These are phyloP conservation scores for Pleurostoma richardsiae DNA, from an alignment of 2,329 filamentous ascomycete species.

Conservation along the genomic window DNA sequence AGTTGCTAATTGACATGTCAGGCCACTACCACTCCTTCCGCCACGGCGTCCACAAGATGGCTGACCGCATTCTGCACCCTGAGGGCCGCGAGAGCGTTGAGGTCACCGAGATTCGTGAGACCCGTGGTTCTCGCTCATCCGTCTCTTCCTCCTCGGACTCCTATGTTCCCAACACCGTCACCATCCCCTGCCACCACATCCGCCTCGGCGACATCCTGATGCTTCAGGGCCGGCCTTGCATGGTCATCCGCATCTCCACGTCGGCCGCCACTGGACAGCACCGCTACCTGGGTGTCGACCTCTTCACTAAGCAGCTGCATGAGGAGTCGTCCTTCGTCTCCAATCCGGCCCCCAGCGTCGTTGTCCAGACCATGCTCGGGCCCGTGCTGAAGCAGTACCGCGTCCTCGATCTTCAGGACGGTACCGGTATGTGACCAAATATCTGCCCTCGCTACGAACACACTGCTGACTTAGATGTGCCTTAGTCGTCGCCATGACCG, in stretches of 20 bases:
- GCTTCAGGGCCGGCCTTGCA: constrained; percentile 97
- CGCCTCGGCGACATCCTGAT: constrained; percentile 98
- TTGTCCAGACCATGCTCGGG: constrained; percentile 99
- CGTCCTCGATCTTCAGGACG: constrained; percentile 93
- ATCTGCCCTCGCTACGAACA: too few relatives aligned
- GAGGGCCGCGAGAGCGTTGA: constrained; percentile 43
- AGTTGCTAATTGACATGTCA: constrained; percentile 19
- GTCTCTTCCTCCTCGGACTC: constrained; percentile 23
- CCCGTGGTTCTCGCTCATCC: constrained; percentile 23
- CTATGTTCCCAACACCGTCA: constrained; percentile 73
- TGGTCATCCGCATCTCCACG: constrained; percentile 99
- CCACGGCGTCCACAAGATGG: constrained; percentile 50
- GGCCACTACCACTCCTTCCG: constrained; percentile 57
- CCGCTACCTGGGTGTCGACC: constrained; percentile 98
- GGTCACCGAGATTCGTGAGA: constrained; percentile 44
- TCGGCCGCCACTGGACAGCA: constrained; percentile 97
- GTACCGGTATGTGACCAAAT: constrained; percentile 42
- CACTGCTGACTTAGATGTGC: constrained; percentile 3
- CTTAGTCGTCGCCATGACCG: constrained; percentile 91
- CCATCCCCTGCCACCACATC: constrained; percentile 99
- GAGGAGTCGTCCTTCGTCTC: constrained; percentile 98
- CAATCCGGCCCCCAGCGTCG: constrained; percentile 92
- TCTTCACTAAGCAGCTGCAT: constrained; percentile 99
- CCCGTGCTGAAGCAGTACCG: constrained; percentile 99
- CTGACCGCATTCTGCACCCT: constrained; percentile 47